Conservation (phyloP, 495 filamentous ascomycete genomes). For the Aspergillus olivimuriae region DNA sequence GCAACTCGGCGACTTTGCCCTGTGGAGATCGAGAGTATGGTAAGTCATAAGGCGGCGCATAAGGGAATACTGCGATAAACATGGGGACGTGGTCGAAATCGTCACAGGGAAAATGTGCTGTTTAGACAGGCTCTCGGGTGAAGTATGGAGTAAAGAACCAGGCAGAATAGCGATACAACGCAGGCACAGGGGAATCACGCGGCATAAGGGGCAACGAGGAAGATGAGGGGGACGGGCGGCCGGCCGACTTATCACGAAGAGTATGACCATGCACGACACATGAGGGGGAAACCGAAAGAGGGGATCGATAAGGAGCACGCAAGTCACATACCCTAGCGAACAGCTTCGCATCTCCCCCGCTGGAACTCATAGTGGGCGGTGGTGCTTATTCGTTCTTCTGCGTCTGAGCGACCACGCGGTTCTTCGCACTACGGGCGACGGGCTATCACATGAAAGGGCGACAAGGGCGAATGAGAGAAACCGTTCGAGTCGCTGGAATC, state of each 20-base stretch:
- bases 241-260: neutral
- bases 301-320: neutral
- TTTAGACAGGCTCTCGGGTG: neutral
- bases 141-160: neutral
- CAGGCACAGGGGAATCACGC: constrained; percentile 4
- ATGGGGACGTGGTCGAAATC: too few relatives aligned
- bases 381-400: constrained; percentile 1
- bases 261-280: constrained; percentile 2
- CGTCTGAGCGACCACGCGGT: neutral
- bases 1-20: constrained; percentile 98
- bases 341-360: constrained; percentile 95
- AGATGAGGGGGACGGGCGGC: neutral
- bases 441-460: constrained; percentile 19
- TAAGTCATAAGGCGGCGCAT: constrained; percentile 30
- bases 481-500: constrained; percentile 2
- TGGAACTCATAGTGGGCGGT: constrained; percentile 58
- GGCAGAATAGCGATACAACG: neutral
- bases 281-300: neutral
- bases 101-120: neutral
- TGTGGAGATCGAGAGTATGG: constrained; percentile 45
- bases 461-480: constrained; percentile 8
- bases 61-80: constrained; percentile 27
- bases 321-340: constrained; percentile 85
- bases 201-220: neutral
- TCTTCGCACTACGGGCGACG: neutral